These are phyloP conservation scores for Rhamnella rubrinervis DNA, from an alignment of 331 rosid genomes.

Conservation along the genomic window DNA sequence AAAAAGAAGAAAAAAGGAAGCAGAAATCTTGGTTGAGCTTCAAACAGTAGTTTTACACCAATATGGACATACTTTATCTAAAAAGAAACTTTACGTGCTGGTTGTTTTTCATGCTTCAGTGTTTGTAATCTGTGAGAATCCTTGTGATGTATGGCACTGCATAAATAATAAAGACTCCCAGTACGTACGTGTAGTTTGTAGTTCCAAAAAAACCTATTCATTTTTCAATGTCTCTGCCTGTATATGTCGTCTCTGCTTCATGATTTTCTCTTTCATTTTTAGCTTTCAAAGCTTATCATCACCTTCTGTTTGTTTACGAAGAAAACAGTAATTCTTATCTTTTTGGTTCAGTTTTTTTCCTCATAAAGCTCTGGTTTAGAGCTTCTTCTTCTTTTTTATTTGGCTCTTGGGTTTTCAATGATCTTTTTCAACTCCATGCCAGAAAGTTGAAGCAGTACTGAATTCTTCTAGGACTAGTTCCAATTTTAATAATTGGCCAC, in stretches of 20 bases:
- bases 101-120: neutral
- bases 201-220: neutral
- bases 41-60: constrained; percentile 20
- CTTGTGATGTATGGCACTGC: too few relatives aligned
- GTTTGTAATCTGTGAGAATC: constrained; percentile 4
- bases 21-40: neutral
- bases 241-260: too few relatives aligned
- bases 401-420: neutral
- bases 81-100: neutral
- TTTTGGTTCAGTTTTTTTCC: too few relatives aligned
- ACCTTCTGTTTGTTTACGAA: constrained; percentile 16
- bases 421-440: neutral
- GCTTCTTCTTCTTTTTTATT: too few relatives aligned
- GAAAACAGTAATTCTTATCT: too few relatives aligned
- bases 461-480: neutral
- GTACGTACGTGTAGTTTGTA: too few relatives aligned
- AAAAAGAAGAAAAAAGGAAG: neutral
- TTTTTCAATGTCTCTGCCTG: constrained; percentile 1
- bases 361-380: too few relatives aligned
- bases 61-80: constrained; percentile 8
- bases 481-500: neutral
- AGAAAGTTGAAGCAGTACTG: constrained; percentile 4
- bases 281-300: constrained; percentile 28
- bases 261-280: constrained; percentile 11
- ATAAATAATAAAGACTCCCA: too few relatives aligned